Conservation (phyloP, 371 early-diverging fungal genomes). For the Nematocida minor region DNA sequence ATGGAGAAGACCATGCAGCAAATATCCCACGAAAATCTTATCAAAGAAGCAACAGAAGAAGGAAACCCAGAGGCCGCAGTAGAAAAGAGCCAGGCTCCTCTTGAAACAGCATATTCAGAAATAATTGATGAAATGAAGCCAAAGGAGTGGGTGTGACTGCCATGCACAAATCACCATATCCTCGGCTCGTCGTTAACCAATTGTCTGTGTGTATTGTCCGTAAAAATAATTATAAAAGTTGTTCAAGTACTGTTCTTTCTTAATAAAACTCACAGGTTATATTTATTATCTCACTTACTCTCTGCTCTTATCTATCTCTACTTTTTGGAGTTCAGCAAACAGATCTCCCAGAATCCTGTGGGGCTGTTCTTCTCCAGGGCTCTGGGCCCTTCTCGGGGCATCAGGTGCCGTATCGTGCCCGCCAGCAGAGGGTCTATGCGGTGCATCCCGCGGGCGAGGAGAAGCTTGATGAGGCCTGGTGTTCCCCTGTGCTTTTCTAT, state of each 20-base stretch:
- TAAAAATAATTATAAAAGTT: too few relatives aligned
- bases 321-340: too few relatives aligned
- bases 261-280: background rate
- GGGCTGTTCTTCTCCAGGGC: background rate
- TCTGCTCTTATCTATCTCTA: background rate
- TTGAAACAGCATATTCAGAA: constrained; percentile 45
- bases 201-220: too few relatives aligned
- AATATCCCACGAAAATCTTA: background rate
- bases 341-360: constrained; percentile 36
- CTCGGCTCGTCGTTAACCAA: background rate
- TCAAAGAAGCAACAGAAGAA: background rate
- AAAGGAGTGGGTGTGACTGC: constrained; percentile 18
- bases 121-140: constrained; percentile 52
- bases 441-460: constrained; percentile 41
- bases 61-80: background rate
- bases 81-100: constrained; percentile 3
- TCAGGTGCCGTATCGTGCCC: constrained; percentile 4
- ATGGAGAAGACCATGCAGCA: background rate
- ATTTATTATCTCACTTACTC: background rate
- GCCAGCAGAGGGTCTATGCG: constrained; percentile 9
- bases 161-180: background rate
- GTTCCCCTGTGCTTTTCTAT: constrained; percentile 18
- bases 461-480: constrained; percentile 18
- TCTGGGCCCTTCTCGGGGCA: constrained; percentile 27
- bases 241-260: too few relatives aligned